Conservation (phyloP, 192 early-diverging fungal genomes). For the Linnemannia zychae region DNA sequence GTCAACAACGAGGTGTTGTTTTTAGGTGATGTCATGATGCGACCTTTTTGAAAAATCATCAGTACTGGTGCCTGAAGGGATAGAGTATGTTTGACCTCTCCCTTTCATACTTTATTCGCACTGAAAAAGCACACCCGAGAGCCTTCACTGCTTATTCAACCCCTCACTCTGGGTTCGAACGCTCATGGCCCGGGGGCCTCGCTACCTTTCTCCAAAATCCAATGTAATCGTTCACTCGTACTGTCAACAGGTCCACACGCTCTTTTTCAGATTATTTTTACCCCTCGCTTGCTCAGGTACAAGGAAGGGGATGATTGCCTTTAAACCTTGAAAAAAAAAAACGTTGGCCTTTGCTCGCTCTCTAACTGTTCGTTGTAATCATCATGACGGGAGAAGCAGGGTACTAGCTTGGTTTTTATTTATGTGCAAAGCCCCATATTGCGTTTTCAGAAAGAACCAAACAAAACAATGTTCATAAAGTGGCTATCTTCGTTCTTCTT, state of each 20-base stretch:
- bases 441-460: neutral
- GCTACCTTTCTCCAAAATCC: neutral
- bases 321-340: neutral
- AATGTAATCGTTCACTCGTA: neutral
- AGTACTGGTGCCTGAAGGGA: neutral
- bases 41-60: neutral
- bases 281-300: neutral
- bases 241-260: neutral
- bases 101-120: neutral
- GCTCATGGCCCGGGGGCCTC: neutral
- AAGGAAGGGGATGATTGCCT: neutral
- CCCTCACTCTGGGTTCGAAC: neutral
- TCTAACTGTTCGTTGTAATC: neutral
- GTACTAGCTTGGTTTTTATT: neutral
- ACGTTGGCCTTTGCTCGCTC: neutral
- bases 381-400: conserved; percentile 8
- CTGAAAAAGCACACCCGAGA: no score
- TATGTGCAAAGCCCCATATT: neutral
- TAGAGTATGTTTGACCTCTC: neutral
- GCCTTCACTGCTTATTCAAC: neutral
- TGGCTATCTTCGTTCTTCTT: no score
- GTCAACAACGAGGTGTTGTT: neutral
- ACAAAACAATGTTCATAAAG: neutral
- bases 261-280: neutral
- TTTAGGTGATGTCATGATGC: conserved; percentile 4